These are phyloP conservation scores for Rhododendron molle DNA, from an alignment of 148 eudicot species.

Conservation along the genomic window DNA sequence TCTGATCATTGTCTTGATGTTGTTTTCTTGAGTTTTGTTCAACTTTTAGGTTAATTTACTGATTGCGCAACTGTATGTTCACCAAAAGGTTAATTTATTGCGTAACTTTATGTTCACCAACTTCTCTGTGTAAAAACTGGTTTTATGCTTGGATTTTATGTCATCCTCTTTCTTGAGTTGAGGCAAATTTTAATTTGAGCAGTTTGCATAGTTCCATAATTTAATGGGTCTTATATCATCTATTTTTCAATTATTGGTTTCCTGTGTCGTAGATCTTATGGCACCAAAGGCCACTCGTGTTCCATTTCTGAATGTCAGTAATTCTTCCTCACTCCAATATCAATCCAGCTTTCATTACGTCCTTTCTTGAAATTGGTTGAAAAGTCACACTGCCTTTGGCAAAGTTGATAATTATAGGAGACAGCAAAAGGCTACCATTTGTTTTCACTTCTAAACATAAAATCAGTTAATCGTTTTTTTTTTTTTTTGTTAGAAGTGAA, in stretches of 20 bases:
- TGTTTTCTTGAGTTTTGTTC: not conserved
- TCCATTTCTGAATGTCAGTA: not conserved
- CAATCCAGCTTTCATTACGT: not conserved
- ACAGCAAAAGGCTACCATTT: not conserved
- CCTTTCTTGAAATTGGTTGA: not conserved
- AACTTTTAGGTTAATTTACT: not conserved
- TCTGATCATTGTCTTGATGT: constrained; percentile 2
- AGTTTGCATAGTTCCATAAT: not conserved
- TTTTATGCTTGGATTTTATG: not conserved
- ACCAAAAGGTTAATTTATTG: constrained; percentile 1
- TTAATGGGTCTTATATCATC: not conserved
- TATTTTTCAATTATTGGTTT: not conserved
- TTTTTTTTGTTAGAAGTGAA: not conserved
- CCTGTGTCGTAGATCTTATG: not conserved
- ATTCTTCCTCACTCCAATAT: not conserved
- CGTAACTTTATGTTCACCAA: not conserved
- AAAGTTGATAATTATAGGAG: not conserved
- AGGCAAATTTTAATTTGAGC: not conserved
- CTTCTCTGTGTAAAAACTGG: constrained; percentile 7
- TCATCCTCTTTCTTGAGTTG: not conserved
- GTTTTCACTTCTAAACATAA: not conserved
- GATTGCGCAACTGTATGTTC: not conserved
- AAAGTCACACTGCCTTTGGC: not conserved
- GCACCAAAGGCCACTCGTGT: not conserved
- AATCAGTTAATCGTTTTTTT: not conserved